Evolutionary conservation across 2,329 filamentous ascomycete species (phyloP).

Genomic region (Curvularia eragrostidis): DNA sequence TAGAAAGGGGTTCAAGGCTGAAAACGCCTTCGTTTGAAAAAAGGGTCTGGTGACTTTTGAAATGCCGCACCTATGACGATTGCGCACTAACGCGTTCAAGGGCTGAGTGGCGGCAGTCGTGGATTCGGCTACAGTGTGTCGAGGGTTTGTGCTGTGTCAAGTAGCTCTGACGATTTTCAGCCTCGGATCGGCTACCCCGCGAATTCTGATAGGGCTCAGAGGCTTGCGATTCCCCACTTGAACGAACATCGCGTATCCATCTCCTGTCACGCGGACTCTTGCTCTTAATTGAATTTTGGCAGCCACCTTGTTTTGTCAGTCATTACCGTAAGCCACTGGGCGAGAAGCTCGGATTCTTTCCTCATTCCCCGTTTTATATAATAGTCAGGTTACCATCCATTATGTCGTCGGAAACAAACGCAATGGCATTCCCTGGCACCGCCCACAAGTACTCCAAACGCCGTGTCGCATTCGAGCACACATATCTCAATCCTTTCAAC

Average conservation of each 20-base stretch:
- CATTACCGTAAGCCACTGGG: not conserved
- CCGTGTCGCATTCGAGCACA: conserved; percentile 56
- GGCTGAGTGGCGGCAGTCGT: not conserved
- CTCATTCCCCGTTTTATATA: not conserved
- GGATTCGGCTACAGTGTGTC: not conserved
- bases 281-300: not conserved
- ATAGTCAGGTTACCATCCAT: not conserved
- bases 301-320: not conserved
- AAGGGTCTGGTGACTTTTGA: not conserved
- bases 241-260: conserved; percentile 5
- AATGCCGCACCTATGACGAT: not conserved
- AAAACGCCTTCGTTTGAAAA: not conserved
- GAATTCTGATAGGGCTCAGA: conserved; percentile 16
- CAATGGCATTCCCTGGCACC: conserved; percentile 47
- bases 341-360: not conserved
- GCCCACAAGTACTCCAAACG: conserved; percentile 53
- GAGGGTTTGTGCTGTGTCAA: not conserved
- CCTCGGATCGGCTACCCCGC: conserved; percentile 10
- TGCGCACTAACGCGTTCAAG: not conserved
- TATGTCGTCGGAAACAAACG: conserved; percentile 2
- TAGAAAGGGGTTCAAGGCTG: not conserved
- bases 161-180: not conserved
- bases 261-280: not conserved
- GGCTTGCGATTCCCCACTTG: conserved; percentile 5
- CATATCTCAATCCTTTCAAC: conserved; percentile 34